Conservation (phyloP, 495 filamentous ascomycete genomes). For the Trichocladium uniseriatum region DNA sequence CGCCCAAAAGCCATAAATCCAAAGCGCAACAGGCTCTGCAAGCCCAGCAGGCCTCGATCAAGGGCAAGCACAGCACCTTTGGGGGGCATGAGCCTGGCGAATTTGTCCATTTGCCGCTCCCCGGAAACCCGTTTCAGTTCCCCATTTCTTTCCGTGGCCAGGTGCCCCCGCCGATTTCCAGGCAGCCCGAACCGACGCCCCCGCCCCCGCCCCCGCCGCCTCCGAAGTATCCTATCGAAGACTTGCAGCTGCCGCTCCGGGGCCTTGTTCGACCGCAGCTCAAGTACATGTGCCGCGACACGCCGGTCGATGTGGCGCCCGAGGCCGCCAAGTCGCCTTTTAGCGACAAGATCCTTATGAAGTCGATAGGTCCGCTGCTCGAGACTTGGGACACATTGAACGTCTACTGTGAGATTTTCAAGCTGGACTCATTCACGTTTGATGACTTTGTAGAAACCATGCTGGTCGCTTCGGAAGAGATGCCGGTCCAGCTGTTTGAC, state of each 20-base stretch:
- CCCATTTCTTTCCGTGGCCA: conserved; percentile 32
- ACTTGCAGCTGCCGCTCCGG: conserved; percentile 65
- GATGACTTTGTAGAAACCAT: conserved; percentile 92
- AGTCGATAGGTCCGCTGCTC: conserved; percentile 68
- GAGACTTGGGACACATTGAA: conserved; percentile 95
- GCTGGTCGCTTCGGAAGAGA: conserved; percentile 63
- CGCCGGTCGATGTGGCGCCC: conserved; percentile 27
- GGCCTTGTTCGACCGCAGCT: conserved; percentile 58
- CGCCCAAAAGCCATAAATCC: conserved; percentile 65
- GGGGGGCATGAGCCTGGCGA: conserved; percentile 28
- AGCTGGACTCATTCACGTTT: conserved; percentile 93
- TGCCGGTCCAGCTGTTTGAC: conserved; percentile 77
- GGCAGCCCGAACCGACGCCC: conserved; percentile 45
- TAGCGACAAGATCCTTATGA: conserved; percentile 58
- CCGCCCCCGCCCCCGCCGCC: conserved; percentile 62
- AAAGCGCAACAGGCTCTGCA: conserved; percentile 37
- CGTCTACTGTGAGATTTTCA: conserved; percentile 87
- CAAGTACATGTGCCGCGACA: conserved; percentile 63
- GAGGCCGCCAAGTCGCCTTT: conserved; percentile 19
- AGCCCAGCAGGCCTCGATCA: conserved; percentile 21
- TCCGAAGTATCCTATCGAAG: conserved; percentile 91
- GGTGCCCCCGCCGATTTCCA: conserved; percentile 20
- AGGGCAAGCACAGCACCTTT: conserved; percentile 34
- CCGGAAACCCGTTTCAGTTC: conserved; percentile 37
- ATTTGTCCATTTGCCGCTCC: conserved; percentile 27